Conservation (phyloP, 257 asterid genomes). For the Perilla frutescens region DNA sequence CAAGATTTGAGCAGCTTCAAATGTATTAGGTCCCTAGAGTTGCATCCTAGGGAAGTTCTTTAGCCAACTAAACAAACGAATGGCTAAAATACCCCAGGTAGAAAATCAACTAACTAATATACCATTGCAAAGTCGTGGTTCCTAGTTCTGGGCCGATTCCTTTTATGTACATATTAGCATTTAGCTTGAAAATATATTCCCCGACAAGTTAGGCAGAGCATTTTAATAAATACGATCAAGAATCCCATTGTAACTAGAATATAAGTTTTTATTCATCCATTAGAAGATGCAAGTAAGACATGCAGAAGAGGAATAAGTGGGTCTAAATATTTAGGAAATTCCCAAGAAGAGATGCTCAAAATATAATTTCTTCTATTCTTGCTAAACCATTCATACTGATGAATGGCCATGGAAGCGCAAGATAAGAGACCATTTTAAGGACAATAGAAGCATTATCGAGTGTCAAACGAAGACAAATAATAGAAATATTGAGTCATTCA, state of each 20-base stretch:
- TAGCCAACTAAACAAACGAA: no score
- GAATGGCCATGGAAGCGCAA: not conserved
- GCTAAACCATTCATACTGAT: no score
- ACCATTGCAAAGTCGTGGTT: not conserved
- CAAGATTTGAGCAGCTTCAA: constrained; percentile 1
- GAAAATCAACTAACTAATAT: not conserved
- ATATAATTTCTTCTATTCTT: no score
- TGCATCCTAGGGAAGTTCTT: no score
- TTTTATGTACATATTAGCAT: not conserved
- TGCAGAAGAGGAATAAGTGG: not conserved
- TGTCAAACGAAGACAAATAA: not conserved
- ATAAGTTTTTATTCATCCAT: not conserved
- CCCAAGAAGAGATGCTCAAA: no score
- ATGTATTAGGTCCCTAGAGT: no score
- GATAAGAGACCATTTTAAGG: not conserved
- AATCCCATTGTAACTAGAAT: not conserved
- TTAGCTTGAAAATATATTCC: not conserved
- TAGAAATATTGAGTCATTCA: not conserved
- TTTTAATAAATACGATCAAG: not conserved
- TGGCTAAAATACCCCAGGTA: no score
- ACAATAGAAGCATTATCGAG: not conserved
- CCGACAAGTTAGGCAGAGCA: not conserved
- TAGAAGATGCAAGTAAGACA: not conserved
- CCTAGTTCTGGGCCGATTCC: not conserved
- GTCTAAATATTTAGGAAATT: no score